Base-by-base conservation (phyloP, 371 early-diverging fungal genomes). In the Saksenaea oblongispora region DNA sequence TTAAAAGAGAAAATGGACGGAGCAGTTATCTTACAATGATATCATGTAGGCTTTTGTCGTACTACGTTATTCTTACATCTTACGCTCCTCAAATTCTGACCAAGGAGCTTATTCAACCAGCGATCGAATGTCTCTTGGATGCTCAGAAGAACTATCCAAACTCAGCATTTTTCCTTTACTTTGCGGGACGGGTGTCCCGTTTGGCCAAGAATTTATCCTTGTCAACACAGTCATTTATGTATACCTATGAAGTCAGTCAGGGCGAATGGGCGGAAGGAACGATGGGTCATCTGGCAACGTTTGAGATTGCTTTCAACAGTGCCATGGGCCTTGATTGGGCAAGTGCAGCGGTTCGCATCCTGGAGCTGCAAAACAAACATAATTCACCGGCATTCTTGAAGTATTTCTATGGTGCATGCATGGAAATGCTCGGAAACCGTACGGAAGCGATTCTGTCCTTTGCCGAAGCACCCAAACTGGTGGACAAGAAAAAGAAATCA, bases 101-200 rank as follows among this genome's bases (percentile, higher is more conserved):
- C 3, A 59, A 68, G 5, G 80, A 79, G 15, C 42, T 79, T 2
- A 68, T 78, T 7, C 80, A 82, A 56, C 78, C 85, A 17, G 86
- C 88, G 14, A 82, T 85, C 47, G 84, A 85, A 67, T 81, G 83
- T 28, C 67, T 87, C 10, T 61, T 83, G 42, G 85, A 86, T 34
- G 87, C 89, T 0, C 79, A 85, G 31, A 60, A 78, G 22, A 73
- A 73, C 18, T 86, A 83, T 57, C 84, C 85, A n/a, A 84, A 85
- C 37, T 86, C 86, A 1, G 85, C 86, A 3, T 85, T 87, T 59
- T 88, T 88, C 70, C 63, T 85, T 13, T 87, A 82, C 56, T 86
- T 86, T 71, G 76, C 83, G 0, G 89, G 87, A 9, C 81, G 89
- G 14, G 85, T 84, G 18, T 77, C 78, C 14, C 82, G 87, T n/a